Conservation (phyloP, 768 basidiomycete genomes). For the Tulasnella sp. region DNA sequence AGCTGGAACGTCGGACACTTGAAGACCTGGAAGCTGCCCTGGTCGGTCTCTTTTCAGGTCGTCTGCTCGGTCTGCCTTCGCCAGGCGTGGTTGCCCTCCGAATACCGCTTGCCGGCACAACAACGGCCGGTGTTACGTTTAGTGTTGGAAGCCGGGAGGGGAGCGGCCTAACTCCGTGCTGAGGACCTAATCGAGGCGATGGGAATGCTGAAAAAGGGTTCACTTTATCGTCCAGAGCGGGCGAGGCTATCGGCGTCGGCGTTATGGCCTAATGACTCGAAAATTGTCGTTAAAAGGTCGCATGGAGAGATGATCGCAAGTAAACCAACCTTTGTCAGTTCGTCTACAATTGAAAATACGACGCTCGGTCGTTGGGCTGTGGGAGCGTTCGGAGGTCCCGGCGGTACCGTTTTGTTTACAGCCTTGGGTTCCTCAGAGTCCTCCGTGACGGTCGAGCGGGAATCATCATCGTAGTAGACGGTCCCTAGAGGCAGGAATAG, state of each 20-base stretch:
- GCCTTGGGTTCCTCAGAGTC: background rate
- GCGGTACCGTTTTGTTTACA: background rate
- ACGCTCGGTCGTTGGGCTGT: background rate
- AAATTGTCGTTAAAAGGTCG: background rate
- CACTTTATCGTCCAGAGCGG: slow-evolving; percentile 38
- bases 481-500: slow-evolving; percentile 74
- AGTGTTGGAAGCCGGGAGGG: slow-evolving; percentile 41
- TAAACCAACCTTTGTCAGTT: background rate
- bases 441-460: slow-evolving; percentile 17
- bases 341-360: background rate
- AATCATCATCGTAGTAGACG: slow-evolving; percentile 49
- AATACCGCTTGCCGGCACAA: background rate
- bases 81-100: background rate
- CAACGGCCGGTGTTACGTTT: slow-evolving; percentile 25
- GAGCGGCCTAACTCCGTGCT: slow-evolving; percentile 24
- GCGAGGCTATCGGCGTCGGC: slow-evolving; percentile 28
- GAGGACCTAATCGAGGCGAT: slow-evolving; percentile 14
- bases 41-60: background rate
- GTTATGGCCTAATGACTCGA: background rate
- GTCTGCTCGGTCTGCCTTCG: background rate
- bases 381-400: background rate
- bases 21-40: slow-evolving; percentile 45
- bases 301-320: background rate
- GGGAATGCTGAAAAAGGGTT: slow-evolving; percentile 50
- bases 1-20: slow-evolving; percentile 42